phyloP scores from a whole-genome alignment of 768 basidiomycete species.

The Rhodotorula babjevae region DNA sequence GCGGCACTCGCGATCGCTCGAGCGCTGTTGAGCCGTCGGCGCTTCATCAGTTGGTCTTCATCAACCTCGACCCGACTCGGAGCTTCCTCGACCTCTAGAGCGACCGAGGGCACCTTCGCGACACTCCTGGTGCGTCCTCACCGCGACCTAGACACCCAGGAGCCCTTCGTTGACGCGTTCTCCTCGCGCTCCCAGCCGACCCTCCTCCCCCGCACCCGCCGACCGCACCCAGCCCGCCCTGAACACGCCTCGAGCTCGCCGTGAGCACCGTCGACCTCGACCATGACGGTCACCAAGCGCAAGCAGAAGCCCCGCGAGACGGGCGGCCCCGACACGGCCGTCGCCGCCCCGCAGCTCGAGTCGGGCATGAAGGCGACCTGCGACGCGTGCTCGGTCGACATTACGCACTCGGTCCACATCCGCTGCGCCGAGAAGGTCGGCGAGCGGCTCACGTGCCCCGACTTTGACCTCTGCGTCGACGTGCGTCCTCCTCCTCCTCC shows the following conservation, averaged over 20 bases:
- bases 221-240: background rate
- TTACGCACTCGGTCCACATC: conserved; percentile 94
- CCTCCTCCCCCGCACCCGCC: too few species aligned
- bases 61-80: too few species aligned
- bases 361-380: conserved; percentile 49
- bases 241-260: background rate
- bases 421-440: conserved; percentile 67
- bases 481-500: conserved; percentile 2
- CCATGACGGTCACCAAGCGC: conserved; percentile 41
- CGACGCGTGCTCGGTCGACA: conserved; percentile 75
- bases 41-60: too few species aligned
- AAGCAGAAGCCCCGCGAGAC: conserved; percentile 31
- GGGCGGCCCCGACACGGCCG: conserved; percentile 1
- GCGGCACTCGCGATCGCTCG: too few species aligned
- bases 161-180: too few species aligned
- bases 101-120: too few species aligned
- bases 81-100: too few species aligned
- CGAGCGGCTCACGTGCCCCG: conserved; percentile 52
- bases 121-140: too few species aligned
- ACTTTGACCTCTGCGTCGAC: conserved; percentile 84
- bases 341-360: conserved; percentile 19
- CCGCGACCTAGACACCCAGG: too few species aligned
- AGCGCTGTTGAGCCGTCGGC: too few species aligned
- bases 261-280: background rate
- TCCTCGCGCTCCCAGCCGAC: too few species aligned